Evolutionary conservation across 2,329 filamentous ascomycete species (phyloP).

Genomic region (Verticillium nonalfalfae): DNA sequence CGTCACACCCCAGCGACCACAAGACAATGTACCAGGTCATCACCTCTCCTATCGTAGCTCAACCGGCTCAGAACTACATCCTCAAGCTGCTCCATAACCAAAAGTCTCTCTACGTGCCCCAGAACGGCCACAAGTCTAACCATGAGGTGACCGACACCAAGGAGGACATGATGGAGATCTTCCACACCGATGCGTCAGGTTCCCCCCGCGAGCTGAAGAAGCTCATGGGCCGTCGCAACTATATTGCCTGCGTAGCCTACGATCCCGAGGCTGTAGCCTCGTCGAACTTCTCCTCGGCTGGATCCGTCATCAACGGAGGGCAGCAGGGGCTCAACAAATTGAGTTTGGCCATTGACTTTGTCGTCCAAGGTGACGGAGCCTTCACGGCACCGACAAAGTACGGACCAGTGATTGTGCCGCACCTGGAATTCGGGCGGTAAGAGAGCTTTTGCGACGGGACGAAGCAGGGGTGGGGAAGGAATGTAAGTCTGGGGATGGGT

Average conservation of each 20-base stretch:
- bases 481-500: neutral
- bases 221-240: slow-evolving; percentile 90
- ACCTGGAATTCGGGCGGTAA: slow-evolving; percentile 67
- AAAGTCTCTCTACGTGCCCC: slow-evolving; percentile 83
- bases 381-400: slow-evolving; percentile 87
- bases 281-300: slow-evolving; percentile 28
- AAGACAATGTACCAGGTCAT: slow-evolving; percentile 99
- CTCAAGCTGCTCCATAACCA: slow-evolving; percentile 94
- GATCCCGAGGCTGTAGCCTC: slow-evolving; percentile 68
- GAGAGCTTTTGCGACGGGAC: neutral
- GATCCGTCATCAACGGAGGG: slow-evolving; percentile 24
- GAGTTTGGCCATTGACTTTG: slow-evolving; percentile 90
- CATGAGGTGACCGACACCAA: slow-evolving; percentile 84
- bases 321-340: slow-evolving; percentile 55
- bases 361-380: slow-evolving; percentile 85
- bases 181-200: slow-evolving; percentile 90
- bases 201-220: slow-evolving; percentile 76
- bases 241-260: slow-evolving; percentile 88
- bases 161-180: slow-evolving; percentile 99
- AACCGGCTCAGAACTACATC: slow-evolving; percentile 77
- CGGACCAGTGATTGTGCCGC: slow-evolving; percentile 91
- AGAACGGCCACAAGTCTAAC: slow-evolving; percentile 73
- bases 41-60: slow-evolving; percentile 84
- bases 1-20: slow-evolving; percentile 82
- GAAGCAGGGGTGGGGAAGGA: neutral